phyloP scores from a whole-genome alignment of 768 basidiomycete genomes.

The Suillus tomentosus region DNA sequence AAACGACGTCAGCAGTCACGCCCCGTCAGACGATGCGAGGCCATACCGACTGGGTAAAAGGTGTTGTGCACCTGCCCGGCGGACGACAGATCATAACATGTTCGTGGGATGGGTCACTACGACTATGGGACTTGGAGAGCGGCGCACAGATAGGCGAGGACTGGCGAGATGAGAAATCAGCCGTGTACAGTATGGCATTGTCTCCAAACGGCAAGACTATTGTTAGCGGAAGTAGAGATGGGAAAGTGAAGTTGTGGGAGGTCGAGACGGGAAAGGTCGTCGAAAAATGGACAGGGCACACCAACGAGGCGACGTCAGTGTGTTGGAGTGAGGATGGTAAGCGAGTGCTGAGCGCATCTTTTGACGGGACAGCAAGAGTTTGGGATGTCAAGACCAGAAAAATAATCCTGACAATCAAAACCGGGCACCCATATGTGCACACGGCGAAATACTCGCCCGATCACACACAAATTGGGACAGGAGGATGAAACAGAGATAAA shows the following conservation, averaged over 20 bases:
- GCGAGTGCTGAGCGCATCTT: too few relatives aligned
- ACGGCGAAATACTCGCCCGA: background rate
- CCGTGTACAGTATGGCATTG: too few relatives aligned
- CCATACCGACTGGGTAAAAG: background rate
- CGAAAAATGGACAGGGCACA: too few relatives aligned
- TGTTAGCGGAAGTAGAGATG: background rate
- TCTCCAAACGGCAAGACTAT: background rate
- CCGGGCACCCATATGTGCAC: too few relatives aligned
- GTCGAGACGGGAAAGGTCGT: too few relatives aligned
- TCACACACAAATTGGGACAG: background rate
- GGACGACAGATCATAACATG: background rate
- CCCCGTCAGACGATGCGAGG: background rate
- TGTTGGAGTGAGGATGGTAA: too few relatives aligned
- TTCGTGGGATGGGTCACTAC: background rate
- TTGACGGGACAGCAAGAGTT: too few relatives aligned
- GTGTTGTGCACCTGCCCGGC: background rate
- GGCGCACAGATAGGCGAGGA: background rate
- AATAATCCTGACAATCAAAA: too few relatives aligned
- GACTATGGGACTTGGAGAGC: background rate
- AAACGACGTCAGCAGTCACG: background rate
- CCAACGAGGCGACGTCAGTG: too few relatives aligned
- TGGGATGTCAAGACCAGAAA: too few relatives aligned
- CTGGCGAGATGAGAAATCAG: background rate
- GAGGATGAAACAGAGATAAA: background rate
- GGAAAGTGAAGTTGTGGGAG: background rate